A percentile compares a stretch with the other conserved stretches of the same genome.
Conservation (phyloP, 139 green algal genomes). For the Tetraselmis chui region DNA sequence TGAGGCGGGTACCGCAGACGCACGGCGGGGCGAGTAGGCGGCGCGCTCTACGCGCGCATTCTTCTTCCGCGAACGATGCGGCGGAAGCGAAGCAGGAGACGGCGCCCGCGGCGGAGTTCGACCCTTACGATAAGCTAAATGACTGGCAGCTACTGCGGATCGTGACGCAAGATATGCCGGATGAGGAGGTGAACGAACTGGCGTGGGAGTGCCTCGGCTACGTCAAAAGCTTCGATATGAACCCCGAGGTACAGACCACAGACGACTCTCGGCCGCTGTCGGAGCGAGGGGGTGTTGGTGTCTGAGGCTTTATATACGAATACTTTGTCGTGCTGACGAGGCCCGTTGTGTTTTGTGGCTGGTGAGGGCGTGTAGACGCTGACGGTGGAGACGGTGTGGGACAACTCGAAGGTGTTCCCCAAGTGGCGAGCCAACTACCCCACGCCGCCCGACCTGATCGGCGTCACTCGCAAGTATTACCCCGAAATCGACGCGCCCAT, state of each 20-base stretch:
- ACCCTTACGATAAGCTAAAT: background rate
- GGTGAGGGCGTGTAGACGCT: background rate
- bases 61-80: background rate
- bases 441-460: constrained; percentile 15
- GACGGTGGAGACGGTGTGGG: constrained; percentile 9
- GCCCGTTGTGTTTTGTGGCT: no score
- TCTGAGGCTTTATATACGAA: no score
- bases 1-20: no score
- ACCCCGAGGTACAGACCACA: background rate
- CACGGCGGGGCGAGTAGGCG: no score
- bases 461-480: constrained; percentile 18
- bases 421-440: constrained; percentile 18
- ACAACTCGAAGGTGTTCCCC: constrained; percentile 12
- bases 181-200: constrained; percentile 19
- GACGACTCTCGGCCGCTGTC: no score
- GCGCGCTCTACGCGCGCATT: no score
- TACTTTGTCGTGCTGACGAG: no score
- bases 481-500: constrained; percentile 21
- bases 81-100: background rate
- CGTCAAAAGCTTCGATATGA: background rate
- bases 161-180: constrained; percentile 5
- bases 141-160: constrained; percentile 9
- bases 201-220: constrained; percentile 22
- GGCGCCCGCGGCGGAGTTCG: background rate
- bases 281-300: no score